phyloP scores from a whole-genome alignment of 768 basidiomycete species.

The Guyanaporus albipodus region DNA sequence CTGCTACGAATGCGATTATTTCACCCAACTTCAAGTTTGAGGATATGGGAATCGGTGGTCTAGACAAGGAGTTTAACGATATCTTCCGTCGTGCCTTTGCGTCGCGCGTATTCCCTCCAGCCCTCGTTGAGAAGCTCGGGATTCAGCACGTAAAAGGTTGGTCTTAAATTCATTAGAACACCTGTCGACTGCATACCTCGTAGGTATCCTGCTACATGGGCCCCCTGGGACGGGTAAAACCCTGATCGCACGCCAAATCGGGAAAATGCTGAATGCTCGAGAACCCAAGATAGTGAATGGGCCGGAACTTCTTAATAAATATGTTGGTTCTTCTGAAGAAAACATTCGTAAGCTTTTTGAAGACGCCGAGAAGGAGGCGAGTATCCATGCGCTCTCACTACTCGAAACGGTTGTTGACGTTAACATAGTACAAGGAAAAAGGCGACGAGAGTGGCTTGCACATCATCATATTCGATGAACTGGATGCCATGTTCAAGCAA shows the following conservation, averaged over 20 bases:
- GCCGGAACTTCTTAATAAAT: conserved; percentile 96
- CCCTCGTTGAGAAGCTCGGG: conserved; percentile 93
- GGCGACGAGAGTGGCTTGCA: conserved; percentile 95
- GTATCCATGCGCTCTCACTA: not conserved
- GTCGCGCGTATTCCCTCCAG: conserved; percentile 96
- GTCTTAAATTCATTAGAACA: conserved; percentile 4
- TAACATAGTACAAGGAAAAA: conserved; percentile 85
- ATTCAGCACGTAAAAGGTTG: conserved; percentile 97
- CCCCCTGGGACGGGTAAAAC: conserved; percentile 99
- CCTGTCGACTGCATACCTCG: not conserved
- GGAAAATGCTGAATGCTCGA: conserved; percentile 96
- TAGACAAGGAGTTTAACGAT: conserved; percentile 90
- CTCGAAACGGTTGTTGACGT: not conserved
- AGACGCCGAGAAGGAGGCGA: conserved; percentile 96
- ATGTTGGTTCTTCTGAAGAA: conserved; percentile 95
- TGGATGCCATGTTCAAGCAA: conserved; percentile 98
- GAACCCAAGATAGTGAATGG: conserved; percentile 99
- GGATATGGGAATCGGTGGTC: conserved; percentile 99
- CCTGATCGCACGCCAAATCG: conserved; percentile 95
- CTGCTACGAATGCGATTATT: conserved; percentile 91
- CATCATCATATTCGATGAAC: conserved; percentile 99
- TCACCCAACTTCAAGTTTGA: conserved; percentile 99
- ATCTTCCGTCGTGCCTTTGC: conserved; percentile 99
- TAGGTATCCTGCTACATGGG: conserved; percentile 91
- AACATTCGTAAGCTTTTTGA: conserved; percentile 96